Percentiles rank a stretch among this genome's conserved stretches.
Evolutionary conservation across 345 rosid species (phyloP).

Genomic region (Corchorus capsularis): DNA sequence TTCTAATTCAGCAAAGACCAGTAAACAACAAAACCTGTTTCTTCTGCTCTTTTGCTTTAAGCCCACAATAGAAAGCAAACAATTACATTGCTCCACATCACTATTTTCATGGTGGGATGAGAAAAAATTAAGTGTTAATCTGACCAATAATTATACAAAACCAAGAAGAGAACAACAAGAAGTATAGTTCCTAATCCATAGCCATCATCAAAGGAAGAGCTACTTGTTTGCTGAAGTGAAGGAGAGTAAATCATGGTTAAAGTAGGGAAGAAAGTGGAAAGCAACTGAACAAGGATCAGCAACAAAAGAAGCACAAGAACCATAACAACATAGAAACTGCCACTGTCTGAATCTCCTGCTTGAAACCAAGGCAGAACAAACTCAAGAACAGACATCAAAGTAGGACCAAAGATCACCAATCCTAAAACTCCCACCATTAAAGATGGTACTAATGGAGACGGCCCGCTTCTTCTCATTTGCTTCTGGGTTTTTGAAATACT

Average conservation of each 20-base stretch:
- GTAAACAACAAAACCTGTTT: not conserved
- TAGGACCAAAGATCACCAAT: constrained; percentile 14
- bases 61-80: not conserved
- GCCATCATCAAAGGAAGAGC: constrained; percentile 11
- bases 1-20: not conserved
- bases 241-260: not conserved
- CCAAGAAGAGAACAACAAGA: constrained; percentile 6
- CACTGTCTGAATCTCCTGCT: not conserved
- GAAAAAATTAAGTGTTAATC: not conserved
- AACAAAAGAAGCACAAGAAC: constrained; percentile 14
- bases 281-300: constrained; percentile 14
- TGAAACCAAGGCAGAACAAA: not conserved
- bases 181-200: constrained; percentile 16
- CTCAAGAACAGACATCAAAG: not conserved
- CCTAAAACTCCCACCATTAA: constrained; percentile 18
- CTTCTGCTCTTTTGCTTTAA: not conserved
- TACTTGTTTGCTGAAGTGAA: not conserved
- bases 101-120: not conserved
- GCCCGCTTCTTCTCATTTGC: constrained; percentile 12
- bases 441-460: constrained; percentile 16
- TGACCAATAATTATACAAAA: constrained; percentile 16
- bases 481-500: not conserved
- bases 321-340: not conserved
- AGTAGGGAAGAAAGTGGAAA: constrained; percentile 8
- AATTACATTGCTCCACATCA: not conserved